These are phyloP conservation scores for Mycena albidolilacea DNA, from an alignment of 768 basidiomycete species.

Conservation along the genomic window DNA sequence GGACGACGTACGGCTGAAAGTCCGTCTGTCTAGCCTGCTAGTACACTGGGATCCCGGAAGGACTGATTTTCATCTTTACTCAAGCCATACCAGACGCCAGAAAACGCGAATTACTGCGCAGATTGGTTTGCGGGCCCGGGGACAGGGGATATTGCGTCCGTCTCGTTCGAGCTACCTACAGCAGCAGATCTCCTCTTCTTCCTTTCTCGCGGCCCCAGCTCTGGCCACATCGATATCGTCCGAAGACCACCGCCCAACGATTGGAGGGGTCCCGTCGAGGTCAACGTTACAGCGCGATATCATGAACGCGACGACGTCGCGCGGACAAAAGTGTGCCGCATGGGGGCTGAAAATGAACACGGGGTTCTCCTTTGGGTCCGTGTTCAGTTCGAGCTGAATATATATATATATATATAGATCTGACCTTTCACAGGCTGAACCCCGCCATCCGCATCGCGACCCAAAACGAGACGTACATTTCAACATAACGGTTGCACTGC, in stretches of 20 bases:
- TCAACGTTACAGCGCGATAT: conserved; percentile 19
- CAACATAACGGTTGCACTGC: conserved; percentile 22
- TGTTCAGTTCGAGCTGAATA: neutral
- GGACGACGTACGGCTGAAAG: conserved; percentile 26
- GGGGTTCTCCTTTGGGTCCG: conserved; percentile 13
- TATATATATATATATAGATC: no score
- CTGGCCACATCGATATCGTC: conserved; percentile 6
- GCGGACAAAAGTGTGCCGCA: conserved; percentile 20
- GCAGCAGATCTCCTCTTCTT: conserved; percentile 23
- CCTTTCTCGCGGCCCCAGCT: conserved; percentile 24
- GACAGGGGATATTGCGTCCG: neutral
- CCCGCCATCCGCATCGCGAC: conserved; percentile 24
- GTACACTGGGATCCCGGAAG: neutral
- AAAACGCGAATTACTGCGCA: conserved; percentile 20
- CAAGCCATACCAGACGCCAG: conserved; percentile 25
- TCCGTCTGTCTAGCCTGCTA: neutral
- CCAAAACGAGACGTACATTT: conserved; percentile 15
- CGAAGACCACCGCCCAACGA: neutral
- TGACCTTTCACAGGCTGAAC: conserved; percentile 15
- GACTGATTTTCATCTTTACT: neutral
- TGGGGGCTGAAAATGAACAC: conserved; percentile 12
- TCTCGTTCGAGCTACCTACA: conserved; percentile 21
- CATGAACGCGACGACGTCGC: neutral
- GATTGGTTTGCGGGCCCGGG: neutral
- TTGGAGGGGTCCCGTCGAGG: conserved; percentile 11